Conservation (phyloP, 2,329 filamentous ascomycete species). For the Cladorrhinum sp. region DNA sequence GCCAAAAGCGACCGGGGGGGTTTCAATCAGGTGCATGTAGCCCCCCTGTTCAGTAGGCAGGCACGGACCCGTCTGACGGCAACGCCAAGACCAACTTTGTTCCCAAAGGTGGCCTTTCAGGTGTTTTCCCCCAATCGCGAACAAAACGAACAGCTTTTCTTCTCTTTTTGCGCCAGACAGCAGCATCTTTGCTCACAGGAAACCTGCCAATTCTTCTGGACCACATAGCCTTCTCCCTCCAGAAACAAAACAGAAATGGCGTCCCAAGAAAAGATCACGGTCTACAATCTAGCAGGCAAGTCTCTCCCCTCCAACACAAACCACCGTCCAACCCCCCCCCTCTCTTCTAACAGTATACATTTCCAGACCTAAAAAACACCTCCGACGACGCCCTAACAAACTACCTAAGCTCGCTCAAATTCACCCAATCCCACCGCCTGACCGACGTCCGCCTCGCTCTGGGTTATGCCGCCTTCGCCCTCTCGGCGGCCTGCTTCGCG, state of each 20-base stretch:
- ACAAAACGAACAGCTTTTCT: neutral
- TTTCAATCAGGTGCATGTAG: neutral
- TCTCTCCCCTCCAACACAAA: conserved; percentile 5
- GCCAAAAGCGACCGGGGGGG: no score
- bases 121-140: neutral
- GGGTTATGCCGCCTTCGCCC: conserved; percentile 76
- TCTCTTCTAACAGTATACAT: conserved; percentile 3
- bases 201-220: no score
- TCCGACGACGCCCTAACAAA: conserved; percentile 91
- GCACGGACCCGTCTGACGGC: conserved; percentile 12
- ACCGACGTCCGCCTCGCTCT: conserved; percentile 79
- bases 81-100: neutral
- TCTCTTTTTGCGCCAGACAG: neutral
- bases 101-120: conserved; percentile 24
- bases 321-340: neutral
- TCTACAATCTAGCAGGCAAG: conserved; percentile 65
- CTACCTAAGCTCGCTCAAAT: conserved; percentile 85
- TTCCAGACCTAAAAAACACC: conserved; percentile 87
- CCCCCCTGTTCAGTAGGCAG: conserved; percentile 13
- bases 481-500: conserved; percentile 80
- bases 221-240: no score
- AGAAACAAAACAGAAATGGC: conserved; percentile 36
- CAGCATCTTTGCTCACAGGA: no score
- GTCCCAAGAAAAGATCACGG: conserved; percentile 56
- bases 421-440: conserved; percentile 76